Percentiles rank a stretch among this genome's conserved stretches.
These are phyloP conservation scores for Colletotrichum tabaci DNA, from an alignment of 2,329 filamentous ascomycete species.

Conservation along the genomic window DNA sequence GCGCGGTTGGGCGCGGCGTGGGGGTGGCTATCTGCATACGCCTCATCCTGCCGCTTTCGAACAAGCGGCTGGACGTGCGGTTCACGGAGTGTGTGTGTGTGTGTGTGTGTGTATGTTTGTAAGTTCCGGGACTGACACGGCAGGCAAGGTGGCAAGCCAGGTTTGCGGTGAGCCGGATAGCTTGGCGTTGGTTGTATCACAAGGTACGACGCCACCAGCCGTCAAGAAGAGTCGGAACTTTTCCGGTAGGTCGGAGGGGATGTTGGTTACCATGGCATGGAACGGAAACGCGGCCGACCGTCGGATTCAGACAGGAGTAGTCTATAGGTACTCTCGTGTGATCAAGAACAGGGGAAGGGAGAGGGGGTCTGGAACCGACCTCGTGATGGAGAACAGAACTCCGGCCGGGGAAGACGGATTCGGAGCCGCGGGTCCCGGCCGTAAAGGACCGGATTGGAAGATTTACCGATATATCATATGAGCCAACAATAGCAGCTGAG, in stretches of 20 bases:
- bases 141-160: neutral
- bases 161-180: neutral
- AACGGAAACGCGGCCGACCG: neutral
- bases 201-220: slow-evolving; percentile 2
- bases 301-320: too few relatives aligned
- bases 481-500: neutral
- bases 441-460: neutral
- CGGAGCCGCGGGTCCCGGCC: slow-evolving; percentile 8
- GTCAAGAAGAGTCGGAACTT: neutral
- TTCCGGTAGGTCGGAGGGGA: neutral
- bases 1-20: slow-evolving; percentile 25
- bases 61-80: slow-evolving; percentile 17
- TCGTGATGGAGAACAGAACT: too few relatives aligned
- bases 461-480: too few relatives aligned
- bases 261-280: neutral
- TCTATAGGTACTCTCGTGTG: neutral
- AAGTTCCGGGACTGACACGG: neutral
- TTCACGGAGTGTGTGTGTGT: neutral
- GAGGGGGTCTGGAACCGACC: neutral
- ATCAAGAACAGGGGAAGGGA: neutral
- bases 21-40: slow-evolving; percentile 17
- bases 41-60: slow-evolving; percentile 20
- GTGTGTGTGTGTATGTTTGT: slow-evolving; percentile 11
- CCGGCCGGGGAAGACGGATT: slow-evolving; percentile 9
- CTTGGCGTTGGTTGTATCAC: neutral